A percentile compares a stretch with the other conserved stretches of the same genome.
Evolutionary conservation across 305 asterid genomes (phyloP).

Genomic region (Solanum chacoense): DNA sequence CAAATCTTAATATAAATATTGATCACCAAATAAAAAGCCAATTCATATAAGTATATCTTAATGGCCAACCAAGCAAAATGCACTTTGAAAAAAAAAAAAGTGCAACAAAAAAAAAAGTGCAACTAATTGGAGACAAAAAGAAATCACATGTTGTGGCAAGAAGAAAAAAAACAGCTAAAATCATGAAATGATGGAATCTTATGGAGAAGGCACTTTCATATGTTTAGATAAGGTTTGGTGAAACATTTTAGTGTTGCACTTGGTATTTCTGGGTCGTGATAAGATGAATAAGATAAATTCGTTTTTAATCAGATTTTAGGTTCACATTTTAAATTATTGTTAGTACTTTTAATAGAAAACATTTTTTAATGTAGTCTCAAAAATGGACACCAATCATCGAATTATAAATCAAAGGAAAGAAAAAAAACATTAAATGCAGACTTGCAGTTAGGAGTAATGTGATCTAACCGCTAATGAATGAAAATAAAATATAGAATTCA

Average conservation of each 20-base stretch:
- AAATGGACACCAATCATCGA: not conserved
- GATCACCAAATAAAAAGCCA: not conserved
- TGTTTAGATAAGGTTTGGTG: not conserved
- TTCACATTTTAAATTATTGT: not conserved
- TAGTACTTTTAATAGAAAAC: not conserved
- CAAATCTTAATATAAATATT: no score
- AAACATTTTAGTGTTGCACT: not conserved
- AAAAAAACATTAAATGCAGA: not conserved
- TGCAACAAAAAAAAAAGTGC: not conserved
- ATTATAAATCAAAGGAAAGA: not conserved
- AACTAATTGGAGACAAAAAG: not conserved
- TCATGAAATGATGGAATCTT: not conserved
- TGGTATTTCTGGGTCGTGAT: not conserved
- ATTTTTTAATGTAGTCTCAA: not conserved
- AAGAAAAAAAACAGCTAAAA: not conserved
- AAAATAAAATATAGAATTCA: not conserved
- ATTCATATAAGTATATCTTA: not conserved
- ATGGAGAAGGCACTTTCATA: not conserved
- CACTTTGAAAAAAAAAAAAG: not conserved
- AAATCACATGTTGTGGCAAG: not conserved
- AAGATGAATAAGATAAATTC: not conserved
- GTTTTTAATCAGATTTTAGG: not conserved
- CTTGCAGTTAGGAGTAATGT: not conserved
- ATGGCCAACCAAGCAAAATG: not conserved
- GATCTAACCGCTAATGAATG: not conserved